A percentile compares a stretch with the other conserved stretches of the same genome.
These are phyloP conservation scores for Aspergillus wentii DNA, from an alignment of 495 filamentous ascomycete genomes.

Conservation along the genomic window DNA sequence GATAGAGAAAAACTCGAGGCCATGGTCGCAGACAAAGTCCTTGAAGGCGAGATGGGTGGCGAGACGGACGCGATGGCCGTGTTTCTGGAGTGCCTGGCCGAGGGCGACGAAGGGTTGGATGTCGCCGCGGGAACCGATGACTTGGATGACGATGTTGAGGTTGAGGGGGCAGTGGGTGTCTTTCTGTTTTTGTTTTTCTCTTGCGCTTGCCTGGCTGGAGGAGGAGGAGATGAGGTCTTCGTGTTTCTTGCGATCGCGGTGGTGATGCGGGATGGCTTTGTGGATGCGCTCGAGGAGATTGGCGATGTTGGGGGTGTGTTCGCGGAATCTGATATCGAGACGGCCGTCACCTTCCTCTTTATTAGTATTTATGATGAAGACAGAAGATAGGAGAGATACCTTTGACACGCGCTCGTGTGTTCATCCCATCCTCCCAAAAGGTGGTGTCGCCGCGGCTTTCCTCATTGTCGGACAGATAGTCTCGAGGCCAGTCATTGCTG, in stretches of 20 bases:
- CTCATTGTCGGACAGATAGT: neutral
- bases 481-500: slow-evolving; percentile 5
- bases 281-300: slow-evolving; percentile 51
- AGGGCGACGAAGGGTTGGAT: slow-evolving; percentile 72
- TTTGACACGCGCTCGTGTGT: slow-evolving; percentile 17
- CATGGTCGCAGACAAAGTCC: slow-evolving; percentile 61
- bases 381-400: slow-evolving; percentile 4
- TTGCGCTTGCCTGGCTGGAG: too few species aligned
- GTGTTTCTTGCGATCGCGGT: slow-evolving; percentile 2
- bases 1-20: slow-evolving; percentile 74
- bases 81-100: slow-evolving; percentile 57
- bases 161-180: slow-evolving; percentile 50
- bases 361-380: neutral
- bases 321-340: slow-evolving; percentile 69
- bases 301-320: slow-evolving; percentile 58
- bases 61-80: slow-evolving; percentile 71
- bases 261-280: slow-evolving; percentile 55
- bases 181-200: too few species aligned
- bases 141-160: slow-evolving; percentile 74
- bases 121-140: slow-evolving; percentile 75
- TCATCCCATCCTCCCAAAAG: slow-evolving; percentile 7
- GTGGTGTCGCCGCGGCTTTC: neutral
- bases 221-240: slow-evolving; percentile 44
- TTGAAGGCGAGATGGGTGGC: slow-evolving; percentile 73
- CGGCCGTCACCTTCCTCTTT: slow-evolving; percentile 54